Conservation (phyloP, 495 filamentous ascomycete species). For the Aspergillus egyptiacus region DNA sequence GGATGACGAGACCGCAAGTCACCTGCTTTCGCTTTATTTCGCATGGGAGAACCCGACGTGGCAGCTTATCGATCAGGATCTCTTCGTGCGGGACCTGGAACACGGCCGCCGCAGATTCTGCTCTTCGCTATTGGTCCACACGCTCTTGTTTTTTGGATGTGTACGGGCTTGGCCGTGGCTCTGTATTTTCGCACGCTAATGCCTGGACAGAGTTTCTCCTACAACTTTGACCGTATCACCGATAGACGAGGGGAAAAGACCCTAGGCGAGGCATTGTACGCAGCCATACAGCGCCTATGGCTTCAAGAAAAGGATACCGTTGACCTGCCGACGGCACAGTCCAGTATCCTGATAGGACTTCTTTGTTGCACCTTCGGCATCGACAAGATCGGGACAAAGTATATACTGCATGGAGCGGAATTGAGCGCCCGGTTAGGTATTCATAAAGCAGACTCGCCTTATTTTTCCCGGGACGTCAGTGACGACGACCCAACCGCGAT, state of each 20-base stretch:
- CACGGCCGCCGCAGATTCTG: constrained; percentile 12
- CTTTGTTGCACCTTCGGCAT: constrained; percentile 26
- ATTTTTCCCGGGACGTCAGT: constrained; percentile 4
- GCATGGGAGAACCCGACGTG: constrained; percentile 28
- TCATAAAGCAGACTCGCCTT: constrained; percentile 5
- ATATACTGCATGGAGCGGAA: constrained; percentile 22
- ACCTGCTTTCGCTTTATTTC: constrained; percentile 26
- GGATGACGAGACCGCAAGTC: constrained; percentile 21
- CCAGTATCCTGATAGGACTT: constrained; percentile 23
- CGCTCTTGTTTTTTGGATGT: constrained; percentile 22
- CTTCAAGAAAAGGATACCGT: constrained; percentile 9
- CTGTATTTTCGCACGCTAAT: constrained; percentile 6
- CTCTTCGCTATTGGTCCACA: constrained; percentile 19
- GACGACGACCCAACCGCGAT: background rate
- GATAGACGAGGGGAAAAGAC: constrained; percentile 25
- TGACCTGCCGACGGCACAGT: constrained; percentile 20
- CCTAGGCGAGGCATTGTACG: constrained; percentile 20
- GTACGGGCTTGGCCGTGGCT: constrained; percentile 6
- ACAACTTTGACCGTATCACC: constrained; percentile 19
- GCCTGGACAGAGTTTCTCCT: constrained; percentile 21
- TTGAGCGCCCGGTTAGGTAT: constrained; percentile 9
- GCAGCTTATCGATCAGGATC: constrained; percentile 22
- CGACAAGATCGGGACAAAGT: constrained; percentile 22
- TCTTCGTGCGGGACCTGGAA: constrained; percentile 23
- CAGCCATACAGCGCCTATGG: constrained; percentile 22